Conservation (phyloP, 2,329 filamentous ascomycete genomes). For the Apiospora marii region DNA sequence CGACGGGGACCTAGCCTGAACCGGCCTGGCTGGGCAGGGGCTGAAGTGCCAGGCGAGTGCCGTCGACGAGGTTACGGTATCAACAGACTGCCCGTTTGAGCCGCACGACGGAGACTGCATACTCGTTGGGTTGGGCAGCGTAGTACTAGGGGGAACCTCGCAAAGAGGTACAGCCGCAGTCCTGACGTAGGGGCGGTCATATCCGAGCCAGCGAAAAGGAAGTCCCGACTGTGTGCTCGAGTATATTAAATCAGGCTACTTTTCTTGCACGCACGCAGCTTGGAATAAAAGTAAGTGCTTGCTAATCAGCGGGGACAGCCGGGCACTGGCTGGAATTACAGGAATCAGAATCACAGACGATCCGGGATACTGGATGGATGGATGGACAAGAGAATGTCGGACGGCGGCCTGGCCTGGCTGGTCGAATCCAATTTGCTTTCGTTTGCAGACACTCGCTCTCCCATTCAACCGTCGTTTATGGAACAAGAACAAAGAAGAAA, state of each 20-base stretch:
- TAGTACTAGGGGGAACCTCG: slow-evolving; percentile 19
- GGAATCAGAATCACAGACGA: background rate
- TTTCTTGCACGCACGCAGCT: background rate
- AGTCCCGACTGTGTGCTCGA: background rate
- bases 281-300: slow-evolving; percentile 8
- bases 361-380: background rate
- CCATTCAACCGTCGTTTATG: background rate
- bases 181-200: slow-evolving; percentile 20
- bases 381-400: background rate
- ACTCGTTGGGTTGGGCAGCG: background rate
- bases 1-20: slow-evolving; percentile 32
- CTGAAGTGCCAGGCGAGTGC: background rate
- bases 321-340: background rate
- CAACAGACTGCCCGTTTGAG: slow-evolving; percentile 12
- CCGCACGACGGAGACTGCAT: slow-evolving; percentile 7
- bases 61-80: slow-evolving; percentile 16
- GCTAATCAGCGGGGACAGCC: slow-evolving; percentile 1
- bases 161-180: slow-evolving; percentile 14
- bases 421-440: background rate
- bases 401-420: background rate
- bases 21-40: slow-evolving; percentile 32
- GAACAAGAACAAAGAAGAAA: background rate
- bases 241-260: slow-evolving; percentile 17
- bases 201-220: slow-evolving; percentile 13
- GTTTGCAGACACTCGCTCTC: background rate